phyloP scores from a whole-genome alignment of 352 stramenopile genomes.

The Elongisporangium undulatum region DNA sequence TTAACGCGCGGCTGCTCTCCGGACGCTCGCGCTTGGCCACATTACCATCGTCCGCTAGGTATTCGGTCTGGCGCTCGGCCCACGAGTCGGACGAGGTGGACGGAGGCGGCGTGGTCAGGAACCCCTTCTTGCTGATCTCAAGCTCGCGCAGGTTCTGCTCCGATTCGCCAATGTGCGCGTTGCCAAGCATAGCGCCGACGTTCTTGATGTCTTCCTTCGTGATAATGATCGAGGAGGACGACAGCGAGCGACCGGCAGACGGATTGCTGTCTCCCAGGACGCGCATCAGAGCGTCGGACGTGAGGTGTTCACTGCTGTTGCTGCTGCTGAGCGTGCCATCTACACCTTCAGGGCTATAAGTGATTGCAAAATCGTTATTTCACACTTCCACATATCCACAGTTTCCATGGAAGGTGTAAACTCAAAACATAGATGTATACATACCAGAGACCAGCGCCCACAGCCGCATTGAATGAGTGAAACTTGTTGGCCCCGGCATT shows the following conservation, averaged over 20 bases:
- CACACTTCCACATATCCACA: not conserved
- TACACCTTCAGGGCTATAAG: not conserved
- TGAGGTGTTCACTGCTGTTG: not conserved
- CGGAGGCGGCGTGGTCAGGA: slow-evolving; percentile 6
- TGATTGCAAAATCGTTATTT: not conserved
- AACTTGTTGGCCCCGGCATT: slow-evolving; percentile 61
- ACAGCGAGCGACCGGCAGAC: slow-evolving; percentile 33
- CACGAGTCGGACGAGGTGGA: not conserved
- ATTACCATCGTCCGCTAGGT: slow-evolving; percentile 20
- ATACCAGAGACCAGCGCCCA: slow-evolving; percentile 24
- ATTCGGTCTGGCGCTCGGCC: not conserved
- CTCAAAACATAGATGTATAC: slow-evolving; percentile 4
- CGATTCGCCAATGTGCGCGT: slow-evolving; percentile 78
- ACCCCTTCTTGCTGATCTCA: slow-evolving; percentile 73
- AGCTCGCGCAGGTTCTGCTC: slow-evolving; percentile 74
- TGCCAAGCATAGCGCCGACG: slow-evolving; percentile 58
- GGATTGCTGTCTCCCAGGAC: not conserved
- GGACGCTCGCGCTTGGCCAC: slow-evolving; percentile 65
- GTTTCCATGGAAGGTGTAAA: not conserved
- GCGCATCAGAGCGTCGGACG: not conserved
- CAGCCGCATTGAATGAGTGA: slow-evolving; percentile 67
- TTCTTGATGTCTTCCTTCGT: slow-evolving; percentile 80
- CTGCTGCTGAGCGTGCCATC: not conserved
- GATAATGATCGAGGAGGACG: slow-evolving; percentile 67
- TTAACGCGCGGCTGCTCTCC: slow-evolving; percentile 53